phyloP scores from a whole-genome alignment of 2,329 filamentous ascomycete genomes.

The Pseudogymnoascus sp. region DNA sequence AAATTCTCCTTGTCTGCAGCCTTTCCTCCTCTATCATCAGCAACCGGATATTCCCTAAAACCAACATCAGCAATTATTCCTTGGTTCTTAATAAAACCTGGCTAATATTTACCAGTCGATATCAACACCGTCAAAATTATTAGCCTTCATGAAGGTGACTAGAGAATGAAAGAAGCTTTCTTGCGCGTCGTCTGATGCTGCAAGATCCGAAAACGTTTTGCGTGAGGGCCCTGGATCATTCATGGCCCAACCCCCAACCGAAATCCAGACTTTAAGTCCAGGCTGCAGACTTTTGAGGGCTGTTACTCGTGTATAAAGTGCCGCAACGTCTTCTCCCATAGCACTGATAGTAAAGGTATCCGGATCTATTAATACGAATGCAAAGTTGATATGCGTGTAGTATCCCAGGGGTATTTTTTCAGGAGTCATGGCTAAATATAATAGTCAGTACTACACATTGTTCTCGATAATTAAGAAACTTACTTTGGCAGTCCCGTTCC shows the following conservation, averaged over 20 bases:
- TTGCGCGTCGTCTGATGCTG: slow-evolving; percentile 22
- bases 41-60: slow-evolving; percentile 26
- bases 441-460: neutral
- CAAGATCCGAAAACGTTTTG: slow-evolving; percentile 29
- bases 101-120: slow-evolving; percentile 32
- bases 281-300: slow-evolving; percentile 25
- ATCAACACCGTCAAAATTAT: slow-evolving; percentile 37
- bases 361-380: slow-evolving; percentile 35
- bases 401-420: slow-evolving; percentile 21
- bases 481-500: slow-evolving; percentile 20
- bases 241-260: slow-evolving; percentile 35
- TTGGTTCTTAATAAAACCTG: neutral
- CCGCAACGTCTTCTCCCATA: slow-evolving; percentile 17
- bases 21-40: slow-evolving; percentile 32
- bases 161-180: slow-evolving; percentile 31
- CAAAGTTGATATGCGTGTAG: slow-evolving; percentile 30
- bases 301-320: slow-evolving; percentile 20
- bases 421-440: slow-evolving; percentile 12
- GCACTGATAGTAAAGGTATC: slow-evolving; percentile 22
- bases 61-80: neutral
- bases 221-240: slow-evolving; percentile 27
- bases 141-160: slow-evolving; percentile 32
- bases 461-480: neutral
- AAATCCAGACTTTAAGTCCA: slow-evolving; percentile 26
- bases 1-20: slow-evolving; percentile 31